Evolutionary conservation across 2,329 filamentous ascomycete species (phyloP).

Genomic region (Microthyrium microscopicum): DNA sequence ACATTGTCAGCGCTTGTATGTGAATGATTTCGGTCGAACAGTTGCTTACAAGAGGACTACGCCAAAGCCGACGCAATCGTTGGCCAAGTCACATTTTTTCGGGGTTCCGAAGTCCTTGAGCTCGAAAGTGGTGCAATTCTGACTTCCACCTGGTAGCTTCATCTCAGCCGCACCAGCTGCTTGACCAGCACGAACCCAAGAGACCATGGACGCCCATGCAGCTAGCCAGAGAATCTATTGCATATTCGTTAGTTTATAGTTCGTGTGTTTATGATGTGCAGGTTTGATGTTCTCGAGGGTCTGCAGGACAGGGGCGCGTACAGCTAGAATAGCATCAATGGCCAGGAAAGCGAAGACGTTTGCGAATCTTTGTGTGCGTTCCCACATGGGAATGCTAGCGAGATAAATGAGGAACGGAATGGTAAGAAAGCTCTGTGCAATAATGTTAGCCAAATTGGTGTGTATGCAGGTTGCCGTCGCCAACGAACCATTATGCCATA

Average conservation of each 20-base stretch:
- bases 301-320: conserved; percentile 4
- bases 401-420: conserved; percentile 43
- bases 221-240: conserved; percentile 40
- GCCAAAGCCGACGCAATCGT: conserved; percentile 37
- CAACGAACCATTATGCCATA: conserved; percentile 41
- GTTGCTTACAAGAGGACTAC: conserved; percentile 37
- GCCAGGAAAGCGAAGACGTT: conserved; percentile 43
- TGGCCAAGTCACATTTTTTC: conserved; percentile 39
- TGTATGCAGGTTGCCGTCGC: conserved; percentile 14
- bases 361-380: conserved; percentile 38
- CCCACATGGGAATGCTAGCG: conserved; percentile 43
- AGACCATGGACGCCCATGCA: conserved; percentile 38
- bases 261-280: conserved; percentile 1
- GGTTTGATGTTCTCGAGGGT: neutral
- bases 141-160: conserved; percentile 21
- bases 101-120: conserved; percentile 34
- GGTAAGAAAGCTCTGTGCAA: conserved; percentile 41
- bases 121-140: conserved; percentile 36
- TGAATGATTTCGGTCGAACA: neutral
- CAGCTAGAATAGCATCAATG: conserved; percentile 35
- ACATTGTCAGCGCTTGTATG: conserved; percentile 5
- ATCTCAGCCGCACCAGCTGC: conserved; percentile 27
- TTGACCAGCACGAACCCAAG: conserved; percentile 39
- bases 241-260: neutral
- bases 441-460: neutral